These are phyloP conservation scores for Alectoria sarmentosa DNA, from an alignment of 495 filamentous ascomycete genomes.

Conservation along the genomic window DNA sequence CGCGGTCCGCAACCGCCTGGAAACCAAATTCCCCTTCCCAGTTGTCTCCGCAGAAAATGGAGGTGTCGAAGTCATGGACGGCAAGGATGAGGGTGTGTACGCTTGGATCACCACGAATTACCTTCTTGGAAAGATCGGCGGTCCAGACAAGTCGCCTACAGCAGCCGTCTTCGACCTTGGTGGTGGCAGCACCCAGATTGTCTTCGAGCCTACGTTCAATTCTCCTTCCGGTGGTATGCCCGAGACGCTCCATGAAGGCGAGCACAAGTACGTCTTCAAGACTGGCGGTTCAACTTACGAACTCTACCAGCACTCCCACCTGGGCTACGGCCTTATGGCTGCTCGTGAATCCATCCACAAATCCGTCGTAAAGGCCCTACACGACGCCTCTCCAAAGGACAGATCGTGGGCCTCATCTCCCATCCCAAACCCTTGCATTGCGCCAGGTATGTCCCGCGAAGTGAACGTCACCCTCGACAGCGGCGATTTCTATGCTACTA, in stretches of 20 bases:
- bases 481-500: conserved; percentile 47
- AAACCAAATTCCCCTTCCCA: conserved; percentile 87
- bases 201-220: conserved; percentile 93
- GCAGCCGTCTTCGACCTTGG: conserved; percentile 95
- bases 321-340: conserved; percentile 94
- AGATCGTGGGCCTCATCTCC: conserved; percentile 53
- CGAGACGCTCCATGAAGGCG: conserved; percentile 73
- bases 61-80: conserved; percentile 93
- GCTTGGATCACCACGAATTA: conserved; percentile 99
- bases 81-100: conserved; percentile 93
- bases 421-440: conserved; percentile 84
- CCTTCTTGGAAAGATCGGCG: conserved; percentile 93
- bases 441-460: conserved; percentile 62
- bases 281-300: conserved; percentile 87
- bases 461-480: conserved; percentile 60
- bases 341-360: conserved; percentile 81
- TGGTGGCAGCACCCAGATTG: conserved; percentile 95
- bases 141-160: conserved; percentile 78
- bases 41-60: conserved; percentile 76
- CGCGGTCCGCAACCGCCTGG: conserved; percentile 75
- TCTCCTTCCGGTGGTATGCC: conserved; percentile 76
- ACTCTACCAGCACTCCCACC: conserved; percentile 98
- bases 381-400: conserved; percentile 34
- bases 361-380: conserved; percentile 50
- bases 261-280: conserved; percentile 90